Base-by-base conservation (phyloP, 1,284 basidiomycete species). In the Cerioporus squamosus region DNA sequence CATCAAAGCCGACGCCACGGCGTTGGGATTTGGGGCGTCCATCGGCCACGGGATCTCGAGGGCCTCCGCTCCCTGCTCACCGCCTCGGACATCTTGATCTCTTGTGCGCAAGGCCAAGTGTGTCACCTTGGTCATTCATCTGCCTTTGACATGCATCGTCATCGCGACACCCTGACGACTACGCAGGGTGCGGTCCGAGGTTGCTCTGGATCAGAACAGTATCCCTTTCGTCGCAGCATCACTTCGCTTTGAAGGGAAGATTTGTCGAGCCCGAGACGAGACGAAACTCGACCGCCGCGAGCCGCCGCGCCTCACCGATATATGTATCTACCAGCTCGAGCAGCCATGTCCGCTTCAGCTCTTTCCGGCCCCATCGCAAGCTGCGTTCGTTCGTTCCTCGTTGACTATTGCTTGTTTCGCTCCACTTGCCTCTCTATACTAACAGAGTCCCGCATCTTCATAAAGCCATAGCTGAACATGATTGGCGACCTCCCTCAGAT, bases 201-300 rank as follows among this genome's bases (percentile, higher is more conserved):
- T 36, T 14, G 18, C 31, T 10, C 18, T 18, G 26, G 50, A 64
- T 64, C 62, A 64, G 59, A 64, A 59, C 51, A 50, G 47, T 57
- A 46, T 23, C 56, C 46, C 55, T 38, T 49, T 22, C 45, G 47
- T 51, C 51, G 60, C 40, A 53, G 40, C 56, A 64, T 59, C 57
- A 55, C 53, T 44, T 15, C 47, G 31, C 7, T 51, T 31, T 45
- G 40, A 52, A 23, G 42, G 36, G 44, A n/a, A 48, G 51, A 49
- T 26, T n/a, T 61, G 62, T 61, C 62, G 59, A 64, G 62, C 59
- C 40, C 59, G 40, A 43, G 62, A 61, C 62, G 59, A 64, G 62
- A 50, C 62, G 47, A 59, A 51, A 61, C 62, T 64, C 56, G 62
- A 61, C 62, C 57, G 43, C 24, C 5, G 36, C 26, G 53, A 59